Percentiles rank a stretch among this genome's conserved stretches.
Conservation (phyloP, 805 yeast species). For the Kurtzmaniella cleridarum region DNA sequence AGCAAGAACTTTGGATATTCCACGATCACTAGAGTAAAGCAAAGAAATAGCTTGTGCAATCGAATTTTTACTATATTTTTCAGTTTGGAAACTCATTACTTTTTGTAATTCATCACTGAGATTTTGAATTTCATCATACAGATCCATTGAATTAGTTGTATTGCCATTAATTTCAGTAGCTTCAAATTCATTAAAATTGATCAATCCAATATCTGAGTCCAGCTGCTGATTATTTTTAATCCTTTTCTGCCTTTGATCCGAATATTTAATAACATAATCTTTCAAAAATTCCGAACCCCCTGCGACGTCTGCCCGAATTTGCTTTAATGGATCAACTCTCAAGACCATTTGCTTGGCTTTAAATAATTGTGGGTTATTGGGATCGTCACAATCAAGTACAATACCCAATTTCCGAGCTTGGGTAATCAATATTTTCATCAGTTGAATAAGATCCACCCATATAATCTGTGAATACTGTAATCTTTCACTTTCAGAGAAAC, state of each 20-base stretch:
- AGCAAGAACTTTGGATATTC: constrained; percentile 53
- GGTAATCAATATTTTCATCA: constrained; percentile 71
- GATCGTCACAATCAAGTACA: constrained; percentile 58
- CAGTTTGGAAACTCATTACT: constrained; percentile 6
- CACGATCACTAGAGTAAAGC: constrained; percentile 69
- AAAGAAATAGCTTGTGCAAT: constrained; percentile 66
- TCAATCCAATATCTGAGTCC: too few species aligned
- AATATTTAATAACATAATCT: constrained; percentile 58
- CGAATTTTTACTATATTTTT: constrained; percentile 30
- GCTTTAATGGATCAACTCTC: constrained; percentile 53
- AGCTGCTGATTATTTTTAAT: constrained; percentile 11
- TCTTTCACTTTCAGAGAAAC: constrained; percentile 77
- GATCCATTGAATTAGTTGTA: background rate
- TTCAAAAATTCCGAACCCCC: constrained; percentile 60
- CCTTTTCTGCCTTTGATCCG: constrained; percentile 13
- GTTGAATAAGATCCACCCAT: constrained; percentile 87
- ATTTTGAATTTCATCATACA: constrained; percentile 4
- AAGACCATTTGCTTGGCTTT: constrained; percentile 46
- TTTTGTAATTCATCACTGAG: constrained; percentile 6
- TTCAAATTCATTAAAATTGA: too few species aligned
- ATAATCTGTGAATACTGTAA: constrained; percentile 77
- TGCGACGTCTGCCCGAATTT: constrained; percentile 60
- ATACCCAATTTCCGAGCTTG: constrained; percentile 68
- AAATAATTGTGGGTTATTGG: constrained; percentile 38
- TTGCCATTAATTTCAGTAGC: background rate